A percentile compares a stretch with the other conserved stretches of the same genome.
These are phyloP conservation scores for Amanita rimosa DNA, from an alignment of 768 basidiomycete species.

Conservation along the genomic window DNA sequence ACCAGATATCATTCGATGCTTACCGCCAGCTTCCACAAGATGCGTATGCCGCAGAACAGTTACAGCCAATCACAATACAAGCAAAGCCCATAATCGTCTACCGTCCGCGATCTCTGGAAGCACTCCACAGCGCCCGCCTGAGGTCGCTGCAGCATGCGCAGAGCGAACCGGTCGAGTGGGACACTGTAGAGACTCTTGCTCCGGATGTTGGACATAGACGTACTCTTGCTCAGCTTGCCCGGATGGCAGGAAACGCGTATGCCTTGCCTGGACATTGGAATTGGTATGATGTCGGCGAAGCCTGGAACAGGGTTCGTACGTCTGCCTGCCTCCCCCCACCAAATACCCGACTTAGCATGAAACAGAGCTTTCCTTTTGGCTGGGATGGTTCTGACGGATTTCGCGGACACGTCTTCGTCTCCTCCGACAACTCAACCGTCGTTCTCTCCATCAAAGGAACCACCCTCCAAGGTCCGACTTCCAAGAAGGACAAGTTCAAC, in stretches of 20 bases:
- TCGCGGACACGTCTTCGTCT: slow-evolving; percentile 82
- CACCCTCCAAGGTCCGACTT: slow-evolving; percentile 74
- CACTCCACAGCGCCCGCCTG: slow-evolving; percentile 39
- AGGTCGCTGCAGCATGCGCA: slow-evolving; percentile 37
- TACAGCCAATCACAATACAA: slow-evolving; percentile 20
- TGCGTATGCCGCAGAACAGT: background rate
- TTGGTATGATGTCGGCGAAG: slow-evolving; percentile 73
- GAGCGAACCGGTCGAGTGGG: slow-evolving; percentile 56
- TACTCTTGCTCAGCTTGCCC: slow-evolving; percentile 72
- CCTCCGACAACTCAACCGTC: slow-evolving; percentile 68
- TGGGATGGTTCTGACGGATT: slow-evolving; percentile 74
- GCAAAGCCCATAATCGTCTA: slow-evolving; percentile 47
- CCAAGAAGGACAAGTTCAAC: slow-evolving; percentile 87
- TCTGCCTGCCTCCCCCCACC: background rate
- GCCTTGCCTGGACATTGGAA: slow-evolving; percentile 53
- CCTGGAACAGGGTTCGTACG: slow-evolving; percentile 50
- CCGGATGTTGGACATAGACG: slow-evolving; percentile 75
- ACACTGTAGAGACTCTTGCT: slow-evolving; percentile 46
- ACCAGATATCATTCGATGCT: slow-evolving; percentile 13
- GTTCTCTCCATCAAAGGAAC: slow-evolving; percentile 87
- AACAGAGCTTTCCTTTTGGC: slow-evolving; percentile 70
- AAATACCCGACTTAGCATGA: background rate
- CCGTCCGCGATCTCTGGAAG: slow-evolving; percentile 42
- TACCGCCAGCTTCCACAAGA: slow-evolving; percentile 9
- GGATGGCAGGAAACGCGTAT: slow-evolving; percentile 90